Base-by-base conservation (phyloP, 768 basidiomycete genomes). In the Xerocomus potaroensis region DNA sequence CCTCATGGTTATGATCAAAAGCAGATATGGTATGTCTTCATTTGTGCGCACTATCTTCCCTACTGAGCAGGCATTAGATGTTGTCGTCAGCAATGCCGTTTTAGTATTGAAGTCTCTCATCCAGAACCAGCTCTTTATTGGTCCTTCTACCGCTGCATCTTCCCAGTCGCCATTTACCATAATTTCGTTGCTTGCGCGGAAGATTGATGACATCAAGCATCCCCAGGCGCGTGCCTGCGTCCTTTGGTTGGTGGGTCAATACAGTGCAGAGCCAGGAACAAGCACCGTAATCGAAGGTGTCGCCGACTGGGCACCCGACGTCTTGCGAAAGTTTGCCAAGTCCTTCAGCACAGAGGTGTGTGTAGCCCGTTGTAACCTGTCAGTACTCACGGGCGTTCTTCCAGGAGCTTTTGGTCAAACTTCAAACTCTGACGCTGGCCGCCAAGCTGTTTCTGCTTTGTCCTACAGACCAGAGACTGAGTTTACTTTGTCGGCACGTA, bases 221-320 rank as follows among this genome's bases (percentile, higher is more conserved):
- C 72, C 83, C 1, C 78, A 82, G 57, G 92, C 94, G 1, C 72
- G 90, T 24, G 91, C 94, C 0, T 92, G 88, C 55, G 82, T 97
- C 1, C 69, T 91, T 21, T 96, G 95, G 92, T 78, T 97, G 1
- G 91, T 92, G 0, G 94, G 95, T 0, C 91, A 96, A 63, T 91
- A 91, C 60, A 79, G 87, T 15, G 74, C 74, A 12, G 63, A 66
- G 6, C 59, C 63, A 15, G 68, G 67, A 32, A 59, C 56, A 21
- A 38, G 38, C 9, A 53, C 65, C 15, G 65, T 71, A 1, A 72
- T 78, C 2, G 77, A 80, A 41, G 83, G 82, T 14, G 66, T 92
- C 8, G 81, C 72, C 5, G 73, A 76, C 24, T 94, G 89, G 90
- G 90, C 84, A 0, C 91, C 95, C 1, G 96, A 99, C 61, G 79